A percentile compares a stretch with the other conserved stretches of the same genome.
Evolutionary conservation across 2,329 filamentous ascomycete species (phyloP).

Genomic region (Penicillium sp.): DNA sequence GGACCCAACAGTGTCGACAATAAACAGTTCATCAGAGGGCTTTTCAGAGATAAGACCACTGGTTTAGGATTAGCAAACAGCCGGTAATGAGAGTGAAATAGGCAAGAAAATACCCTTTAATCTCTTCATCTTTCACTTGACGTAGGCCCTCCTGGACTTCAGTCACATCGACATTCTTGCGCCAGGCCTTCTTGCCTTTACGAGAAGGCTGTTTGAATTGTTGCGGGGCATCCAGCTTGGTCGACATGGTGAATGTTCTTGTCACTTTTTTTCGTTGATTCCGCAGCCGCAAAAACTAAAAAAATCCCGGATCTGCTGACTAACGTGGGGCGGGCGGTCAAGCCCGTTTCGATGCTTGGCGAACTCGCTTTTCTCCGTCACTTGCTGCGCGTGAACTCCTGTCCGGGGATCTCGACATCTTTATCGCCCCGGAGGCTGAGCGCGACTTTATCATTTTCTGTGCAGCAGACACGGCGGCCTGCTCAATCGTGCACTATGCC

Average conservation of each 20-base stretch:
- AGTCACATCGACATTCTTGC: conserved; percentile 93
- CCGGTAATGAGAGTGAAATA: background rate
- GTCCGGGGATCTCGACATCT: conserved; percentile 13
- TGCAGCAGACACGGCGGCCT: background rate
- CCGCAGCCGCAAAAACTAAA: conserved; percentile 12
- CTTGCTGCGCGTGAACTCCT: conserved; percentile 22
- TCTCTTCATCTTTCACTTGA: conserved; percentile 79
- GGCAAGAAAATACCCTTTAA: conserved; percentile 61
- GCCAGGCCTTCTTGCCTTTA: conserved; percentile 98
- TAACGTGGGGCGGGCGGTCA: conserved; percentile 28
- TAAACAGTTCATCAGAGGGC: conserved; percentile 75
- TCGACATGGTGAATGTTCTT: conserved; percentile 31
- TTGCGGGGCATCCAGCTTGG: conserved; percentile 55
- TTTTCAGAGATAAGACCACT: conserved; percentile 85
- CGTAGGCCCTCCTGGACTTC: conserved; percentile 79
- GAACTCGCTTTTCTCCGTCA: conserved; percentile 24
- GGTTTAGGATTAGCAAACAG: conserved; percentile 14
- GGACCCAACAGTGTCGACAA: conserved; percentile 70
- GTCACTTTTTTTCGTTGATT: conserved; percentile 20
- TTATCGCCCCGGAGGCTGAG: conserved; percentile 11
- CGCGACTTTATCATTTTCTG: background rate
- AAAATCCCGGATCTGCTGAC: conserved; percentile 29
- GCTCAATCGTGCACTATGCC: conserved; percentile 47
- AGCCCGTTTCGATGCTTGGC: conserved; percentile 24
- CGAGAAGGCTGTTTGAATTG: conserved; percentile 84